Conservation (phyloP, 345 rosid genomes). For the Bruguiera parviflora region DNA sequence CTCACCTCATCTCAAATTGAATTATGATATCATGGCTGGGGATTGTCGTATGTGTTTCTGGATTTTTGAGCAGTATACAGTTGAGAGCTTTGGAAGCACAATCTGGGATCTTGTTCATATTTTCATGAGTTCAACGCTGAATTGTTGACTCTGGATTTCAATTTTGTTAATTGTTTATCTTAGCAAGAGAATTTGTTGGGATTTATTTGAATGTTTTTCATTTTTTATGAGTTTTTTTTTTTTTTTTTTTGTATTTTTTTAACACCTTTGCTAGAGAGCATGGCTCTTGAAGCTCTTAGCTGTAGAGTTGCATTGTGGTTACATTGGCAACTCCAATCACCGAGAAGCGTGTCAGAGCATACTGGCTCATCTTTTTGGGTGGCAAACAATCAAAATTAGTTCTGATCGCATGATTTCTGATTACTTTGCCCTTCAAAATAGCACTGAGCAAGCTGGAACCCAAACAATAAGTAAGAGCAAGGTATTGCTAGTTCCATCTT, state of each 20-base stretch:
- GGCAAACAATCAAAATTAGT: constrained; percentile 40
- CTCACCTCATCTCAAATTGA: too few relatives aligned
- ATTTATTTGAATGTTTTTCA: neutral
- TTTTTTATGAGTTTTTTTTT: neutral
- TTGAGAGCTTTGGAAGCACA: too few relatives aligned
- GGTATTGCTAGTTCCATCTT: constrained; percentile 38
- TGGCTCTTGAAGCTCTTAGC: constrained; percentile 95
- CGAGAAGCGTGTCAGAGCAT: constrained; percentile 69
- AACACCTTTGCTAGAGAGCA: constrained; percentile 57
- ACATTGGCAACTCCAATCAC: constrained; percentile 51
- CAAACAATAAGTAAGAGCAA: constrained; percentile 65
- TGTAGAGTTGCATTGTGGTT: constrained; percentile 74
- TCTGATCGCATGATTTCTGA: constrained; percentile 34
- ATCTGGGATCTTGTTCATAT: too few relatives aligned
- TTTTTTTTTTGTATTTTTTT: constrained; percentile 14
- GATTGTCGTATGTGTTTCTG: too few relatives aligned
- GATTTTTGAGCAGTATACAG: too few relatives aligned
- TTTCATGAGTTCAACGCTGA: too few relatives aligned
- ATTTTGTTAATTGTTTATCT: neutral
- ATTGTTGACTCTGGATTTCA: neutral
- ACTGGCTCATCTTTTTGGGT: constrained; percentile 81
- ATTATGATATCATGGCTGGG: too few relatives aligned
- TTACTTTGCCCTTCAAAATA: constrained; percentile 39
- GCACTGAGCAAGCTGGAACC: constrained; percentile 48
- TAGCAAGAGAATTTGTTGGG: neutral